These are phyloP conservation scores for Macrophomina phaseolina DNA, from an alignment of 2,329 filamentous ascomycete species.

Conservation along the genomic window DNA sequence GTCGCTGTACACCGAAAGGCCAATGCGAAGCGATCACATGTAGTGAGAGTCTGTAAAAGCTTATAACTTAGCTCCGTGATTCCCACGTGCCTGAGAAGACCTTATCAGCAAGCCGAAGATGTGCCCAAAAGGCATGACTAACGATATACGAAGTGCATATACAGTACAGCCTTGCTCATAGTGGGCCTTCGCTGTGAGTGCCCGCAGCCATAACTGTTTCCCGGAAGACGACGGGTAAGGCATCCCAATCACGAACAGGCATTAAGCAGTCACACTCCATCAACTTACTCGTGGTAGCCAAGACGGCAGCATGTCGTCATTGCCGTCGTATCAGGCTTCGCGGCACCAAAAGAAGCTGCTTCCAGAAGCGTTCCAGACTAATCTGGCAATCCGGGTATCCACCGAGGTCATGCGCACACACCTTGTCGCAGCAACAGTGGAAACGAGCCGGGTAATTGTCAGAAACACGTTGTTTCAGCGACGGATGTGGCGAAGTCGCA, in stretches of 20 bases:
- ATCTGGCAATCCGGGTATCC: neutral
- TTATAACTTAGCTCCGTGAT: too few relatives aligned
- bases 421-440: neutral
- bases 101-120: too few relatives aligned
- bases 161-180: too few relatives aligned
- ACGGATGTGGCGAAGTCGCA: neutral
- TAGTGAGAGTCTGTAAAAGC: too few relatives aligned
- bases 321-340: neutral
- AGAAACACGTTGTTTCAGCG: neutral
- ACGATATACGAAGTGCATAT: too few relatives aligned
- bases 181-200: neutral
- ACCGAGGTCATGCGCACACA: neutral
- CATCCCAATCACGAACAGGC: neutral
- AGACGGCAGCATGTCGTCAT: neutral
- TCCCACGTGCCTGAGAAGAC: too few relatives aligned
- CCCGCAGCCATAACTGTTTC: neutral
- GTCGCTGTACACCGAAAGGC: too few relatives aligned
- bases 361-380: constrained; percentile 10
- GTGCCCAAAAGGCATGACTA: too few relatives aligned
- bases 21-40: too few relatives aligned
- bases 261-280: neutral
- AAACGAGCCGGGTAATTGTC: neutral
- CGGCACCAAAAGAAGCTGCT: neutral
- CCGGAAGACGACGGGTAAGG: constrained; percentile 12
- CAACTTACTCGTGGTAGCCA: neutral